These are phyloP conservation scores for Chaetomiaceae sp. DNA, from an alignment of 2,329 filamentous ascomycete species.

Conservation along the genomic window DNA sequence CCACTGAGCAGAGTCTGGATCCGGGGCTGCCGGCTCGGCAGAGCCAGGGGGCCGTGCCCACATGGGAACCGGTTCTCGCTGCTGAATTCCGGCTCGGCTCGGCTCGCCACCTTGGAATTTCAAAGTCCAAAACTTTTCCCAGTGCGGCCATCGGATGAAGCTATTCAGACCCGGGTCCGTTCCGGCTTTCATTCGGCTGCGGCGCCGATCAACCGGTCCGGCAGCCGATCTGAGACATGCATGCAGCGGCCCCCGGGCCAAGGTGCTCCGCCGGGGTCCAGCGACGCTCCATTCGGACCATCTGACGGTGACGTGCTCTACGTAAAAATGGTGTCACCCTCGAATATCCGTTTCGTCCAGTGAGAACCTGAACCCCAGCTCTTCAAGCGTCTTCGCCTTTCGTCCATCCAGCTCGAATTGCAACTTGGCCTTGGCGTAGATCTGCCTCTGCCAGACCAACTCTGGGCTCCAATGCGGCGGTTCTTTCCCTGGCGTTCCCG, in stretches of 20 bases:
- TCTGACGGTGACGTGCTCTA: not conserved
- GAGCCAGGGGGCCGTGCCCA: too few relatives aligned
- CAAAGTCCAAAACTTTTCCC: too few relatives aligned
- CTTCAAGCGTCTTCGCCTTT: constrained; percentile 59
- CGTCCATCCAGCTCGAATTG: constrained; percentile 65
- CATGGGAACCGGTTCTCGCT: too few relatives aligned
- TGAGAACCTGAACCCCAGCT: constrained; percentile 76
- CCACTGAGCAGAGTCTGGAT: not conserved
- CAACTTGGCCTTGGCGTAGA: constrained; percentile 66
- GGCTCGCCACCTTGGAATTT: too few relatives aligned
- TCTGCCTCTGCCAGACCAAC: constrained; percentile 66
- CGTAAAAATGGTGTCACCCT: not conserved
- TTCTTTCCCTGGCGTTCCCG: constrained; percentile 55
- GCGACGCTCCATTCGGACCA: not conserved
- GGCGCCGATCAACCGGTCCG: too few relatives aligned
- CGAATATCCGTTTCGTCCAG: constrained; percentile 11
- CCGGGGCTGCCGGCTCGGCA: not conserved
- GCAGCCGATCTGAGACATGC: too few relatives aligned
- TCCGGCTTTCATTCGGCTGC: too few relatives aligned
- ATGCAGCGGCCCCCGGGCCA: too few relatives aligned
- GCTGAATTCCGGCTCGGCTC: too few relatives aligned
- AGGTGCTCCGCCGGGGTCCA: not conserved
- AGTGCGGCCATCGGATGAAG: too few relatives aligned
- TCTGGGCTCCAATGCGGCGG: constrained; percentile 68
- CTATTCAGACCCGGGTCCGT: too few relatives aligned